phyloP scores from a whole-genome alignment of 805 yeast genomes.

The Candida insectorum region DNA sequence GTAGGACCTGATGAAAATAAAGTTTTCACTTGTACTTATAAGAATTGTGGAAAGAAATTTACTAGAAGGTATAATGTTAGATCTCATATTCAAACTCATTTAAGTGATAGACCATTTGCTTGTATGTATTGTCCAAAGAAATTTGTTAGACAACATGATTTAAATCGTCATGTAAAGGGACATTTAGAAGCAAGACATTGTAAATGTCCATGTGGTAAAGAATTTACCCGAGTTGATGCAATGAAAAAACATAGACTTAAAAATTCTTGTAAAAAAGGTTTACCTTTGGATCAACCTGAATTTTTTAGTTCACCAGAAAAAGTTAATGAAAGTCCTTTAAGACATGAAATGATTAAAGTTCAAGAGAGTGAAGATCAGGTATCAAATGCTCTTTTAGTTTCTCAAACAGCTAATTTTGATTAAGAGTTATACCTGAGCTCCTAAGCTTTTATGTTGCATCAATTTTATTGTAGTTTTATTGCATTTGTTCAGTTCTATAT shows the following conservation, averaged over 20 bases:
- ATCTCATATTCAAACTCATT: slow-evolving; percentile 94
- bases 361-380: background rate
- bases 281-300: slow-evolving; percentile 16
- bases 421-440: no score
- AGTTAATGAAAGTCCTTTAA: background rate
- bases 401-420: no score
- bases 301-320: slow-evolving; percentile 4
- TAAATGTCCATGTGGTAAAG: slow-evolving; percentile 90
- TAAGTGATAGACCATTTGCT: slow-evolving; percentile 87
- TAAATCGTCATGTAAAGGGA: slow-evolving; percentile 83
- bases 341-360: no score
- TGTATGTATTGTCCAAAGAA: slow-evolving; percentile 78
- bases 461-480: no score
- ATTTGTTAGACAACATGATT: slow-evolving; percentile 94
- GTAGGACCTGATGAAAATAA: slow-evolving; percentile 75
- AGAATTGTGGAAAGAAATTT: slow-evolving; percentile 78
- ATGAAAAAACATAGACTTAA: slow-evolving; percentile 75
- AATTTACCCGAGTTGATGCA: slow-evolving; percentile 87
- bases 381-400: no score
- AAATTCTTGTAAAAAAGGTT: slow-evolving; percentile 79
- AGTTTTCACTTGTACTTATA: slow-evolving; percentile 69
- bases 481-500: no score
- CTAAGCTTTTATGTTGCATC: no score
- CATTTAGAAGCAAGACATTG: slow-evolving; percentile 69
- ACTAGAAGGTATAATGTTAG: slow-evolving; percentile 88